phyloP scores from a whole-genome alignment of 2,329 filamentous ascomycete genomes.

The Colletotrichum noveboracense region DNA sequence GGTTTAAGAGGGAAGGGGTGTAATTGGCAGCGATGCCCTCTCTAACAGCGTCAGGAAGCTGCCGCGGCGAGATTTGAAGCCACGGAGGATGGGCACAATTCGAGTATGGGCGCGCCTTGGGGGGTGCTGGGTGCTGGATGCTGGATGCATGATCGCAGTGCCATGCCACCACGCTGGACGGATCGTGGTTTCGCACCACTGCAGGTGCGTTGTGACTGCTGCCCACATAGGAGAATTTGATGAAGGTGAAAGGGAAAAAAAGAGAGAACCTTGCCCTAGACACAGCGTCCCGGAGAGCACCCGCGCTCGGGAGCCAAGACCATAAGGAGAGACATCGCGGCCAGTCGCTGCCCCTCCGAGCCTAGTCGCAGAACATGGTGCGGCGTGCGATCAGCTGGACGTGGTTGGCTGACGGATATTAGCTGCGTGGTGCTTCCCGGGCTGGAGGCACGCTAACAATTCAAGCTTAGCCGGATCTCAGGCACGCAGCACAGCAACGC shows the following conservation, averaged over 20 bases:
- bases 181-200: constrained; percentile 5
- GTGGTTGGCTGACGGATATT: not conserved
- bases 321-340: not conserved
- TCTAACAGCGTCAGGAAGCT: not conserved
- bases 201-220: constrained; percentile 6
- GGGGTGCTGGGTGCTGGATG: not conserved
- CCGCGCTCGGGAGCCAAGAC: constrained; percentile 5
- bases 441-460: constrained; percentile 13
- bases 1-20: not conserved
- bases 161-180: not conserved
- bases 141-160: not conserved
- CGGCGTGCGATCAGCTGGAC: not conserved
- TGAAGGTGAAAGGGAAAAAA: not conserved
- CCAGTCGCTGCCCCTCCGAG: not conserved
- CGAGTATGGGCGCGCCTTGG: not conserved
- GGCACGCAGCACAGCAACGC: not conserved
- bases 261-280: not conserved
- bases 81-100: constrained; percentile 7
- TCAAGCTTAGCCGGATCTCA: constrained; percentile 16
- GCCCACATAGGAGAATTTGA: not conserved
- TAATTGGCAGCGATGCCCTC: not conserved
- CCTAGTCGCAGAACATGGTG: not conserved
- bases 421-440: not conserved
- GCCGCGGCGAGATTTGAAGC: not conserved
- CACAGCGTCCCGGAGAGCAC: constrained; percentile 5